Evolutionary conservation across 352 stramenopile genomes (phyloP).

Genomic region (Phytophthora sp.): DNA sequence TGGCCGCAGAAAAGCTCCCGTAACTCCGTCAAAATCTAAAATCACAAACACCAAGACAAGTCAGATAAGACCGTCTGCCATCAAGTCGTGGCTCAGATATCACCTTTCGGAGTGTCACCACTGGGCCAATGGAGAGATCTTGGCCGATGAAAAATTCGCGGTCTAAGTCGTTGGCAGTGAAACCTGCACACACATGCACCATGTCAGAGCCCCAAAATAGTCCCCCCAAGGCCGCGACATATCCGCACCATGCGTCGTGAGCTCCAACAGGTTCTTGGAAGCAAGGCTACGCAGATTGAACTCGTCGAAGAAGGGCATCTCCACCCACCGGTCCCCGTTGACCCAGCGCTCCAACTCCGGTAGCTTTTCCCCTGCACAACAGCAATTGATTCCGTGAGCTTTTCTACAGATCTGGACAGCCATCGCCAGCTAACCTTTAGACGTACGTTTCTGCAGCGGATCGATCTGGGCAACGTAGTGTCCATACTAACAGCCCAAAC

Average conservation of each 20-base stretch:
- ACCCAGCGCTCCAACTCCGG: conserved; percentile 88
- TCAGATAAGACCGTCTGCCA: neutral
- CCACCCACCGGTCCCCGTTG: conserved; percentile 82
- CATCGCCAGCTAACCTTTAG: neutral
- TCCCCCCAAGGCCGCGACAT: neutral
- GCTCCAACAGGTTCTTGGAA: conserved; percentile 83
- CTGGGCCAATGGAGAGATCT: conserved; percentile 82
- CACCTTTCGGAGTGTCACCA: conserved; percentile 76
- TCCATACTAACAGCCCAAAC: conserved; percentile 57
- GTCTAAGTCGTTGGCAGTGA: conserved; percentile 90
- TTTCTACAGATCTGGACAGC: neutral
- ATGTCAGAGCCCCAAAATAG: conserved; percentile 3
- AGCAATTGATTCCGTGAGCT: neutral
- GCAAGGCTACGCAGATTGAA: conserved; percentile 86
- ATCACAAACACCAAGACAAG: conserved; percentile 61
- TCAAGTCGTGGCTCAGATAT: neutral
- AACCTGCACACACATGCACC: conserved; percentile 56
- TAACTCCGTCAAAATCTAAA: conserved; percentile 93
- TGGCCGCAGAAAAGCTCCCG: conserved; percentile 96
- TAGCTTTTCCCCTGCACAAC: conserved; percentile 67
- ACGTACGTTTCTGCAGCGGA: conserved; percentile 77
- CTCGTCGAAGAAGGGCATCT: conserved; percentile 88
- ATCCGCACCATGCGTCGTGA: conserved; percentile 73
- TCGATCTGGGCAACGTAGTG: conserved; percentile 91
- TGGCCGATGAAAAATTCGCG: conserved; percentile 93